Evolutionary conservation across 768 basidiomycete species (phyloP).

Genomic region (Sutorius australiensis): DNA sequence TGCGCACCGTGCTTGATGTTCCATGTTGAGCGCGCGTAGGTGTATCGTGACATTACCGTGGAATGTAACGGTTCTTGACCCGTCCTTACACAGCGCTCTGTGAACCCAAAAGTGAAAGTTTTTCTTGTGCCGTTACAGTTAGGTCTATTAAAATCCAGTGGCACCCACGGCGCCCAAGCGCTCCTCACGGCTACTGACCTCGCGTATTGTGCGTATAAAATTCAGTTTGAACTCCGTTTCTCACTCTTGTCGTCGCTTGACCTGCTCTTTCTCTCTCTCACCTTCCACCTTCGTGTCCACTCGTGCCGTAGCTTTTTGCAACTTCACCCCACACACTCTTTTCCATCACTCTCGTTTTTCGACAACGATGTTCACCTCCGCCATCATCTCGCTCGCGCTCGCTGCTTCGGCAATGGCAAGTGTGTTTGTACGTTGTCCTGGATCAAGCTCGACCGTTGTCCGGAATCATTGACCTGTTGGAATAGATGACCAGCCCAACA

Average conservation of each 20-base stretch:
- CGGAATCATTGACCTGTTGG: neutral
- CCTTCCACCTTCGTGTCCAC: neutral
- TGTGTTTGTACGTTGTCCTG: constrained; percentile 47
- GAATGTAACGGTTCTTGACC: constrained; percentile 5
- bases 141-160: neutral
- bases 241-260: neutral
- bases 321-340: constrained; percentile 20
- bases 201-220: constrained; percentile 1
- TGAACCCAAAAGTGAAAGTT: neutral
- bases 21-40: constrained; percentile 14
- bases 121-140: neutral
- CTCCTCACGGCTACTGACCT: neutral
- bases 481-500: constrained; percentile 58
- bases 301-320: constrained; percentile 5
- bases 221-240: constrained; percentile 33
- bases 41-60: constrained; percentile 1
- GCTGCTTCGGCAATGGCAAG: constrained; percentile 52
- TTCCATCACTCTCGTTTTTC: constrained; percentile 14
- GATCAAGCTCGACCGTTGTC: neutral
- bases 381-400: constrained; percentile 47
- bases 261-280: neutral
- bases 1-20: constrained; percentile 61
- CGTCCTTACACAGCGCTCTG: constrained; percentile 1
- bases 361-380: constrained; percentile 48
- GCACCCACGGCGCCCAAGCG: neutral